A percentile compares a stretch with the other conserved stretches of the same genome.
phyloP scores from a whole-genome alignment of 805 yeast genomes.

The Candida broadrunensis region DNA sequence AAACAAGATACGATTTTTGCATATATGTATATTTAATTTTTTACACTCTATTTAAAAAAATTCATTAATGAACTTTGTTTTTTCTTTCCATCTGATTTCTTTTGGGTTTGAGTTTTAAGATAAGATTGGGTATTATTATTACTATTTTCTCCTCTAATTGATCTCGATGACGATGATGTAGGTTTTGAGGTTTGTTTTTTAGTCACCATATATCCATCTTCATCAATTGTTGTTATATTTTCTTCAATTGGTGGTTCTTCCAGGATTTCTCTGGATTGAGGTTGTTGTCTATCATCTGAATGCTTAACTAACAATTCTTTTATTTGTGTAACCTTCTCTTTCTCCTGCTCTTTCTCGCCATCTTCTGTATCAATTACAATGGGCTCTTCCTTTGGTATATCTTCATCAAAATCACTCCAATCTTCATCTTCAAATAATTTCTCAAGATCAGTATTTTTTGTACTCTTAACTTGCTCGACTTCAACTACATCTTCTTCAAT shows the following conservation, averaged over 20 bases:
- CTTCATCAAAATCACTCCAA: slow-evolving; percentile 12
- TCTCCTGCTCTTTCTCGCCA: slow-evolving; percentile 2
- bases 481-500: slow-evolving; percentile 1
- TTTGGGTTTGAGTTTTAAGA: no score
- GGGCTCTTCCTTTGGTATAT: slow-evolving; percentile 9
- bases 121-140: no score
- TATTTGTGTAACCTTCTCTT: no score
- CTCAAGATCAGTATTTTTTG: slow-evolving; percentile 19
- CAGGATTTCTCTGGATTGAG: background rate
- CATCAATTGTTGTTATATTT: slow-evolving; percentile 27
- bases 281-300: no score
- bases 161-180: no score
- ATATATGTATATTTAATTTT: no score
- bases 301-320: background rate
- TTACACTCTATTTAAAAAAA: slow-evolving; percentile 33
- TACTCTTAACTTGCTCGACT: background rate
- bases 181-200: slow-evolving; percentile 17
- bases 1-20: no score
- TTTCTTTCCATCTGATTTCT: slow-evolving; percentile 17
- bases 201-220: slow-evolving; percentile 50
- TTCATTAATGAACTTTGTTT: slow-evolving; percentile 45
- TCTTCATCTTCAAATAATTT: slow-evolving; percentile 27
- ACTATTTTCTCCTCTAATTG: no score
- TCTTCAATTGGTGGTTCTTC: background rate
- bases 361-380: slow-evolving; percentile 8